Percentiles rank a stretch among this genome's conserved stretches.
Conservation (phyloP, 176 grass and related monocot genomes). For the Bonia amplexicaulis region DNA sequence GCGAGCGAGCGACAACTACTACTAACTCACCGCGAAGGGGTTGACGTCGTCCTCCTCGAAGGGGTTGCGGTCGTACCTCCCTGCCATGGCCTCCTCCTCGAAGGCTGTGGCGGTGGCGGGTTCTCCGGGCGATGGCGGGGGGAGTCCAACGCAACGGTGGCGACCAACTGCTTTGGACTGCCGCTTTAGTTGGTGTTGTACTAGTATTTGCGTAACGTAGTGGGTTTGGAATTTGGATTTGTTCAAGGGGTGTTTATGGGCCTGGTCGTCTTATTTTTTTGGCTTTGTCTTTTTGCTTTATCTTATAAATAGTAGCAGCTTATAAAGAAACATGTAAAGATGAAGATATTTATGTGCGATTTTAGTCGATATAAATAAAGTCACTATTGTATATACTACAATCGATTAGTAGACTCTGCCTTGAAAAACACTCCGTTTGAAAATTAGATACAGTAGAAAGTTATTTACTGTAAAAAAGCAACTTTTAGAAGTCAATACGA, state of each 20-base stretch:
- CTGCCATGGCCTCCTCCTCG: conserved; percentile 49
- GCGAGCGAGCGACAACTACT: too few species aligned
- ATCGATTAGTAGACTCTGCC: fast-evolving
- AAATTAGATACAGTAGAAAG: too few species aligned
- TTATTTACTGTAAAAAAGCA: too few species aligned
- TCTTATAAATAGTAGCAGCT: too few species aligned
- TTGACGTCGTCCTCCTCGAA: conserved; percentile 95
- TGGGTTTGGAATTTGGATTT: conserved; percentile 52
- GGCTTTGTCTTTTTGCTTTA: too few species aligned
- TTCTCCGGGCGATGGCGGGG: conserved; percentile 37
- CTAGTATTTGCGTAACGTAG: conserved; percentile 15
- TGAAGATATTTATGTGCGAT: too few species aligned
- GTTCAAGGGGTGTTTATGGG: neutral
- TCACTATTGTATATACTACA: too few species aligned
- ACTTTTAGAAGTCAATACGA: too few species aligned
- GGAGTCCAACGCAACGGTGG: conserved; percentile 22
- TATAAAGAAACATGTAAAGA: too few species aligned
- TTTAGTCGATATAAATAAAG: too few species aligned
- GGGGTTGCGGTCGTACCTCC: conserved; percentile 89
- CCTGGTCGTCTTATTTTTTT: too few species aligned
- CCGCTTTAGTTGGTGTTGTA: neutral
- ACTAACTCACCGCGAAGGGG: conserved; percentile 71
- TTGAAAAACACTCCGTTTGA: too few species aligned
- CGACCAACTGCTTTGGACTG: conserved; percentile 32
- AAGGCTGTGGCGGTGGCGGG: neutral